phyloP scores from a whole-genome alignment of 805 yeast genomes.

The Cyberlindnera sargentensis region DNA sequence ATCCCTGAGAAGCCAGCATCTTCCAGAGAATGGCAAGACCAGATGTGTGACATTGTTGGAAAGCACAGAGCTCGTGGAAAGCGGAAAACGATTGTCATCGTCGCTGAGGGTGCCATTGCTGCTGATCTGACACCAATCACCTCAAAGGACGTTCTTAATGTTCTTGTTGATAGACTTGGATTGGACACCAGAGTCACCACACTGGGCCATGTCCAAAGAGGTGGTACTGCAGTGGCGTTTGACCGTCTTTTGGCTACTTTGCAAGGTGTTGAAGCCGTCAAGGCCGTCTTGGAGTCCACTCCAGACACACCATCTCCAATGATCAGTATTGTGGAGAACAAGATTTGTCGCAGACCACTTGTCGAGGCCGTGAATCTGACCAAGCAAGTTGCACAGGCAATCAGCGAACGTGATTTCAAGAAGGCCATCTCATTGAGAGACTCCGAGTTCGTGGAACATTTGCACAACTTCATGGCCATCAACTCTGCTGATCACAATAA shows the following conservation, averaged over 20 bases:
- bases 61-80: conserved; percentile 67
- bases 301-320: conserved; percentile 75
- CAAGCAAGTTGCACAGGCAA: conserved; percentile 65
- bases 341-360: conserved; percentile 58
- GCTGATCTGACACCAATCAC: conserved; percentile 61
- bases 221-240: conserved; percentile 74
- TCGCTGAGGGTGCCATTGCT: conserved; percentile 80
- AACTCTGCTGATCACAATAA: conserved; percentile 62
- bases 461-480: conserved; percentile 55
- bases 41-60: conserved; percentile 54
- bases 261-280: conserved; percentile 79
- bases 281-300: conserved; percentile 60
- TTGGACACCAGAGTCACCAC: conserved; percentile 74
- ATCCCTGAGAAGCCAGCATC: conserved; percentile 76
- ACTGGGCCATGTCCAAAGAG: conserved; percentile 77
- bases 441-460: conserved; percentile 59
- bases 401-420: conserved; percentile 56
- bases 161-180: conserved; percentile 56
- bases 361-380: conserved; percentile 70
- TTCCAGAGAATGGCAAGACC: conserved; percentile 56
- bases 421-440: conserved; percentile 68
- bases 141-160: conserved; percentile 57
- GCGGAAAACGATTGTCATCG: conserved; percentile 72
- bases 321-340: conserved; percentile 67
- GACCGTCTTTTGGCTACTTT: conserved; percentile 68